Base-by-base conservation (phyloP, 2,329 filamentous ascomycete species). In the Colletotrichum sidae region DNA sequence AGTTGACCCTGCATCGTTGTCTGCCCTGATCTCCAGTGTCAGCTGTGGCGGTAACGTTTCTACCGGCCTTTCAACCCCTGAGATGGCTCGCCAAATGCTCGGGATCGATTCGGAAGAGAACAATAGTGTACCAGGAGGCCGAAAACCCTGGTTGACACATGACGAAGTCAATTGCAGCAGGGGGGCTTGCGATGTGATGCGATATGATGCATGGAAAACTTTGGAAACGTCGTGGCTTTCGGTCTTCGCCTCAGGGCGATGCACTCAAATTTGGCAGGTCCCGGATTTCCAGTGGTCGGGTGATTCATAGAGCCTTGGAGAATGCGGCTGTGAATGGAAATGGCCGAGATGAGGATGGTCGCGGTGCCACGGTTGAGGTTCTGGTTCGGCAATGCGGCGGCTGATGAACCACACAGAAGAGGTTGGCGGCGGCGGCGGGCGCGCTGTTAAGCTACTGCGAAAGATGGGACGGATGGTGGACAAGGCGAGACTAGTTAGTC, bases 311-410 rank as follows among this genome's bases (percentile, higher is more conserved):
- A 52, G 42, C 38, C 57, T 38, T 47, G 34, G 44, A 42, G 6
- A 25, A 55, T 38, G 41, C 51, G 34, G 33, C 17, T 35, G 54
- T 34, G 44, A 64, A 55, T 50, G 60, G 46, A 65, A 45, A 55
- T 25, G 54, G 13, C 54, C 64, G 64, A 67, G 61, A 65, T 65
- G 64, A 67, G 41, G 49, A 67, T 44, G 54, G 46, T 44, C 37
- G 17, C 54, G 44, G 44, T 50, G 49, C 60, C 54, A 63, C 49
- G 39, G 63, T 53, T 63, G 63, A 66, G 60, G 60, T 65, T 65
- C 49, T 55, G 45, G 39, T 51, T 64, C 60, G 60, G 64, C 54
- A 65, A 44, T 50, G 60, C 54, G 44, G 64, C 64, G 60, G 58
- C 52, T 67, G 64, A 50, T 67, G 35, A 34, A 46, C 60, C 59